Base-by-base conservation (phyloP, 768 basidiomycete species). In the Mycena albidolilacea region DNA sequence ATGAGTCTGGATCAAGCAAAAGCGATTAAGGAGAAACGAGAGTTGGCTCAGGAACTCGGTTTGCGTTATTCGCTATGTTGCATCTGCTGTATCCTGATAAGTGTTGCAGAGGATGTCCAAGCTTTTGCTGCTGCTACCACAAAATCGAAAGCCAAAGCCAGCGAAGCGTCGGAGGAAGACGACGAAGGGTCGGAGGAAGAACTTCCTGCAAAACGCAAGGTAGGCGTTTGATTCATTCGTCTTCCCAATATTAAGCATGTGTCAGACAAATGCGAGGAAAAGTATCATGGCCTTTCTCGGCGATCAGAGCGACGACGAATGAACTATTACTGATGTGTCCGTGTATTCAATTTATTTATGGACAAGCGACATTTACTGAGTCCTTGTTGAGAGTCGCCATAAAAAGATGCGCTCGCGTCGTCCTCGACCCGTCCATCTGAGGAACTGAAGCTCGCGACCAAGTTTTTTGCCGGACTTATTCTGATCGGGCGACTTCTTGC, bases 1-100 rank as follows among this genome's bases (percentile, higher is more conserved):
- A 84, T 91, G 78, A 96, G 90, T 72, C 77, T 95, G 77, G 95
- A 95, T 65, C 93, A 97, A 82, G 96, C 96, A 5, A 94, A 90
- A 76, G 83, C 85, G 4, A 93, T 97, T 76, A 92, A 87, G 72
- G 89, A 85, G 80, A 89, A 89, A 78, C 85, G 95, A 57, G 97
- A 97, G 79, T 79, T 95, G 7, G 92, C 89, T 30, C 85, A 94
- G 71, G 95, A 97, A 78, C 86, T 96, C 21, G 88, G 95, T 97
- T 75, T 41, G 90, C 85, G 30, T 30, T 39, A 37, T 58, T 30
- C 21, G 3, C 21, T 7, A 54, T 66, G 15, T 50, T 43, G 30
- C 37, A 66, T 63, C 7, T 35, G 41, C 11, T 67, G 11, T 44
- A 43, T 48, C 21, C 8, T 71, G 35, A 60, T 54, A 61, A 59